phyloP scores from a whole-genome alignment of 164 flowering plant species.

The Paratinospora sagittata region DNA sequence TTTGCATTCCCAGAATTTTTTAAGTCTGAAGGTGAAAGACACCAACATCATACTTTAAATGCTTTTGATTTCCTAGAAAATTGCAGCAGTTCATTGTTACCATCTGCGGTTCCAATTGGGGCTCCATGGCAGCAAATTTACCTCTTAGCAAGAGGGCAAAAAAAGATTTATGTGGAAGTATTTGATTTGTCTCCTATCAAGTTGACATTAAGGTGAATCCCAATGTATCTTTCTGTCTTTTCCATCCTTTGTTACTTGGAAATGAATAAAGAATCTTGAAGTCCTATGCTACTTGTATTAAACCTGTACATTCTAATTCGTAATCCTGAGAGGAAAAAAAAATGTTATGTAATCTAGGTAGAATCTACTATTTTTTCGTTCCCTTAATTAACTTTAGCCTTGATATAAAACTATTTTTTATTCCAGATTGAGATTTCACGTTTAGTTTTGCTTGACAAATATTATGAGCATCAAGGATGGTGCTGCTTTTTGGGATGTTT shows the following conservation, averaged over 20 bases:
- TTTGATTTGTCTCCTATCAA: constrained; percentile 73
- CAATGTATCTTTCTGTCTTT: neutral
- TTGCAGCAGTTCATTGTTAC: constrained; percentile 28
- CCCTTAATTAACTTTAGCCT: neutral
- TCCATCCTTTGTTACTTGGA: neutral
- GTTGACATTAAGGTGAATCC: constrained; percentile 66
- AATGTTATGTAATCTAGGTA: neutral
- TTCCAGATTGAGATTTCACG: neutral
- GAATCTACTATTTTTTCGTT: neutral
- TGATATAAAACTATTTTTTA: neutral
- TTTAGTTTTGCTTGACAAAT: neutral
- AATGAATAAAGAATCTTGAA: neutral
- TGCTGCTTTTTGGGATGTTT: neutral
- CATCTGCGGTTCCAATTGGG: constrained; percentile 77
- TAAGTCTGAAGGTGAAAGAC: constrained; percentile 14
- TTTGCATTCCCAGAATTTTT: constrained; percentile 15
- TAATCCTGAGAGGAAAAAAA: neutral
- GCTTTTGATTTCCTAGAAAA: constrained; percentile 18
- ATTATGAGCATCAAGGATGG: too few species aligned
- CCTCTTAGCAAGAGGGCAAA: constrained; percentile 66
- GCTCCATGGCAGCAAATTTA: constrained; percentile 96
- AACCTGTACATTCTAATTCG: neutral
- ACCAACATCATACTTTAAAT: constrained; percentile 15
- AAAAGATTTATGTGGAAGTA: constrained; percentile 74
- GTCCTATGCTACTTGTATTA: neutral